Evolutionary conservation across 2,329 filamentous ascomycete species (phyloP), one percentile per base, ranked within the genome.

Genomic region (Atkinsonella hypoxylon): DNA sequence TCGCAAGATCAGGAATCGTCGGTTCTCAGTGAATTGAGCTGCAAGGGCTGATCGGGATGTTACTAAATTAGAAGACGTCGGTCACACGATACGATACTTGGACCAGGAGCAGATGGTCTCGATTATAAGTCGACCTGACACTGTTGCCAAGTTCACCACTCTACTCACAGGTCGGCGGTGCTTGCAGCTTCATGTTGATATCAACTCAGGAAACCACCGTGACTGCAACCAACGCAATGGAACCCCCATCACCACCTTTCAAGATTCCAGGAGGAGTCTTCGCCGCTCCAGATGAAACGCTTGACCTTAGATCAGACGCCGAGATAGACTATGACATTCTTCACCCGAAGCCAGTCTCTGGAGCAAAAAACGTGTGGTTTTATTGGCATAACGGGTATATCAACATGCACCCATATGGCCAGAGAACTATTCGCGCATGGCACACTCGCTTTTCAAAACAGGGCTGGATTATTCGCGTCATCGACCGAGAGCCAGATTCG

Each of bases 361-460:
- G 62, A 31, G 68, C 71, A 44, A 79, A 79, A 59, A 78, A 78
- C 45, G 64, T 80, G 26, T 81, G 76, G 70, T 76, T 78, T 58
- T 81, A 78, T 63, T 81, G 77, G 77, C 69, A 79, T 58, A 63
- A 62, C 3, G 77, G 77, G 30, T 74, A 70, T 56, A 42, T 55
- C 3, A 62, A 61, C 26, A 73, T 80, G 69, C 73, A 77, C 51
- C 66, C 68, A 0, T 79, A 78, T 58, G 67, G 71, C 4, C 64
- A 73, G 51, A 75, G 77, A 40, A 79, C 74, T 53, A 65, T 80
- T 30, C 68, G 75, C 40, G 67, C 73, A 48, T 80, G 75, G 70
- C 67, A 79, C 56, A 69, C 76, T 2, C 71, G 77, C n/a, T 70
- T 78, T 49, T 66, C 69, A 0, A 69, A 67, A 43, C 61, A 67